Conservation (phyloP, 495 filamentous ascomycete genomes). For the Talaromyces proteolyticus region DNA sequence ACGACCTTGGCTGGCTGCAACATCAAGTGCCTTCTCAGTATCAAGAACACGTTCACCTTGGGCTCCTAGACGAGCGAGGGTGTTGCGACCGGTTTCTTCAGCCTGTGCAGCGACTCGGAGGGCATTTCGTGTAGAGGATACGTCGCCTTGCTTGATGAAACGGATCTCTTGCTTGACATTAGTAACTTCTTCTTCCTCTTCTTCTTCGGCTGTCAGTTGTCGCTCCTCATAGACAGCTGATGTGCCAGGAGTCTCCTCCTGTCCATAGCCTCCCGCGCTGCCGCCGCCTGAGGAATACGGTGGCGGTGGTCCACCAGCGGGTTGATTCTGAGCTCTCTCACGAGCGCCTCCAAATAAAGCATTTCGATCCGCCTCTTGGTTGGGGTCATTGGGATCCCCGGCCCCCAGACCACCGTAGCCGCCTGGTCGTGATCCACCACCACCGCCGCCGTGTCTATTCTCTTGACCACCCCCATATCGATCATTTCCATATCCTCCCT, state of each 20-base stretch:
- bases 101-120: conserved; percentile 60
- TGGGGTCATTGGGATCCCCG: conserved; percentile 46
- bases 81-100: conserved; percentile 64
- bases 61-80: conserved; percentile 61
- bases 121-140: conserved; percentile 64
- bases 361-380: conserved; percentile 49
- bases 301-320: conserved; percentile 31
- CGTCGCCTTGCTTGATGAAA: conserved; percentile 69
- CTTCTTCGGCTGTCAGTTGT: conserved; percentile 69
- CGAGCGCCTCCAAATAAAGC: conserved; percentile 61
- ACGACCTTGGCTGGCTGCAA: conserved; percentile 59
- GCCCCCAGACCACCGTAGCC: conserved; percentile 70
- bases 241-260: conserved; percentile 28
- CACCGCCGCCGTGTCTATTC: conserved; percentile 9
- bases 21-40: conserved; percentile 68
- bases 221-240: conserved; percentile 60
- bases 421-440: conserved; percentile 41
- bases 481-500: conserved; percentile 59
- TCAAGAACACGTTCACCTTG: conserved; percentile 77
- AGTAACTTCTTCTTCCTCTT: conserved; percentile 62
- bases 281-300: conserved; percentile 28
- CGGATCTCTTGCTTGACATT: conserved; percentile 69
- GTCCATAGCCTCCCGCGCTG: conserved; percentile 45
- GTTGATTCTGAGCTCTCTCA: conserved; percentile 43
- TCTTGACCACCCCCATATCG: conserved; percentile 47